phyloP scores from a whole-genome alignment of 2,329 filamentous ascomycete genomes.

The Fusarium albidum region DNA sequence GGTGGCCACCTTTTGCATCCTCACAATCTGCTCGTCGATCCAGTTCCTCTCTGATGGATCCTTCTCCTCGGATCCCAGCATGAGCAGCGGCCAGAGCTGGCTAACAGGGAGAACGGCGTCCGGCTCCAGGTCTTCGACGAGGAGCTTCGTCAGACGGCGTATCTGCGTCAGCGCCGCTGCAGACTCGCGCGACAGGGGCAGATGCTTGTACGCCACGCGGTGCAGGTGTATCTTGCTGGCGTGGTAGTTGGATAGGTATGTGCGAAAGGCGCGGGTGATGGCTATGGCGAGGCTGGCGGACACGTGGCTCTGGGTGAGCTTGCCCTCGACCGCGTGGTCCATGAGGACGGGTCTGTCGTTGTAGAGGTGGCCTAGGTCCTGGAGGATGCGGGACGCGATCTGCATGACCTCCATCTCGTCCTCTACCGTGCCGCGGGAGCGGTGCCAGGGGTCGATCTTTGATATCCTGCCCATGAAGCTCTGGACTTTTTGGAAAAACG shows the following conservation, averaged over 20 bases:
- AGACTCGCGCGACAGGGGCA: constrained; percentile 60
- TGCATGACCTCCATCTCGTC: constrained; percentile 66
- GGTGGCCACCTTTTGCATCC: constrained; percentile 52
- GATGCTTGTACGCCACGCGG: constrained; percentile 60
- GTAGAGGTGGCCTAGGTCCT: constrained; percentile 57
- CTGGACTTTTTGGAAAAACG: constrained; percentile 65
- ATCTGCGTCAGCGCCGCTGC: constrained; percentile 55
- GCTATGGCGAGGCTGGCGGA: constrained; percentile 55
- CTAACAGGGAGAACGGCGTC: constrained; percentile 59
- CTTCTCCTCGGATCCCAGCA: constrained; percentile 62
- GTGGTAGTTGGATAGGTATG: constrained; percentile 63
- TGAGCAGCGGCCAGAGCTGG: constrained; percentile 63
- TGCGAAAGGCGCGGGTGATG: constrained; percentile 59
- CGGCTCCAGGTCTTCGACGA: constrained; percentile 46
- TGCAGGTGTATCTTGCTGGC: constrained; percentile 63
- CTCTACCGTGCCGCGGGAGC: constrained; percentile 60
- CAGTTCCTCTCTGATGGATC: constrained; percentile 54
- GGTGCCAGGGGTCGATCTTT: constrained; percentile 63
- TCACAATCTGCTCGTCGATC: constrained; percentile 57
- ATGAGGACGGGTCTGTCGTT: constrained; percentile 60
- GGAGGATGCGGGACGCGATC: constrained; percentile 56
- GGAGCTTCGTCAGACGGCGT: constrained; percentile 53
- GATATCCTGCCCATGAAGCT: constrained; percentile 64
- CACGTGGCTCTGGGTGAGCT: constrained; percentile 55
- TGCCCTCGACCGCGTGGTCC: constrained; percentile 61